phyloP scores from a whole-genome alignment of 1,284 basidiomycete species.

The Sanghuangporus sanghuang region DNA sequence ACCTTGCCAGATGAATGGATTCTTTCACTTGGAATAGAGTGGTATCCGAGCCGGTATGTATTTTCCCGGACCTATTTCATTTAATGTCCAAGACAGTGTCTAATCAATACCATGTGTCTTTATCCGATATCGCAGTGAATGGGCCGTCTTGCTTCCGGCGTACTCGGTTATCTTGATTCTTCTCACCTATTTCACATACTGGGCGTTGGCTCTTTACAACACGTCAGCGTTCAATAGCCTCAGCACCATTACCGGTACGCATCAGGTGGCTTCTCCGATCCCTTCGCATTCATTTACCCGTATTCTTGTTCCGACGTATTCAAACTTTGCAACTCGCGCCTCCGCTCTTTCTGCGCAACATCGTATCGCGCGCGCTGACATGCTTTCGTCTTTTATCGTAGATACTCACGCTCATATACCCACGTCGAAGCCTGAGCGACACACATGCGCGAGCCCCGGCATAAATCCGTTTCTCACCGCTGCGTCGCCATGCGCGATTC shows the following conservation, averaged over 20 bases:
- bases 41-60: constrained; percentile 83
- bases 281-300: neutral
- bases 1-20: constrained; percentile 51
- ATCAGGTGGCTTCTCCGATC: neutral
- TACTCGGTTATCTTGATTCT: constrained; percentile 72
- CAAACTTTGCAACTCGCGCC: neutral
- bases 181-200: constrained; percentile 75
- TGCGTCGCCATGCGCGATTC: constrained; percentile 41
- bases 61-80: neutral
- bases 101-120: neutral
- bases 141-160: constrained; percentile 80
- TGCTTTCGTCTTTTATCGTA: constrained; percentile 27
- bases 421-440: constrained; percentile 15
- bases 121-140: constrained; percentile 52
- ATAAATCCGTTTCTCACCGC: constrained; percentile 46
- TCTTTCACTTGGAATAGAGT: constrained; percentile 59
- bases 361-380: constrained; percentile 14
- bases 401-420: constrained; percentile 52
- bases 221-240: constrained; percentile 69
- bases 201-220: constrained; percentile 63
- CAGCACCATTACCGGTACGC: constrained; percentile 59
- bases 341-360: constrained; percentile 10
- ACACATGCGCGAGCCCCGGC: neutral
- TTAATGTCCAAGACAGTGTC: neutral
- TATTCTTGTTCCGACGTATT: neutral